Percentiles rank a stretch among this genome's conserved stretches.
Evolutionary conservation across 2,329 filamentous ascomycete genomes (phyloP).

Genomic region (Aspergillus candidus): DNA sequence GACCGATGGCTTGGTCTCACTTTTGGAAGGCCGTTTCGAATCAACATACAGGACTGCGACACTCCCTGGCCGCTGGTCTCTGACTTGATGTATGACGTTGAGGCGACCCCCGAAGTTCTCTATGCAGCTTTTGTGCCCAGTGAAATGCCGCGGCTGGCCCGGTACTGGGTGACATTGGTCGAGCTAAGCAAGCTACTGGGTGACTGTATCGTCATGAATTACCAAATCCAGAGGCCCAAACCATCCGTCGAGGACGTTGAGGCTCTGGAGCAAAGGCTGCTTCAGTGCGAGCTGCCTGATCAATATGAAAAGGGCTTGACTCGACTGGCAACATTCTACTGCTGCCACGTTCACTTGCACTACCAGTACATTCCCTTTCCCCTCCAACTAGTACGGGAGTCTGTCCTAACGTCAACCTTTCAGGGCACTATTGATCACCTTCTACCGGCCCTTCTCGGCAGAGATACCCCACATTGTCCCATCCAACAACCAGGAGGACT

Average conservation of each 20-base stretch:
- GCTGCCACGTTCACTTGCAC: slow-evolving; percentile 25
- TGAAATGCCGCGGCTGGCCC: slow-evolving; percentile 17
- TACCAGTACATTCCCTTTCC: slow-evolving; percentile 18
- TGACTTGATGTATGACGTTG: slow-evolving; percentile 24
- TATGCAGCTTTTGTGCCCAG: slow-evolving; percentile 14
- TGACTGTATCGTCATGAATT: slow-evolving; percentile 19
- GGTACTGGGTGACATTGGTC: slow-evolving; percentile 24
- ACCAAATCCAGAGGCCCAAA: slow-evolving; percentile 14
- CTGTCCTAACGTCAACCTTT: slow-evolving; percentile 2
- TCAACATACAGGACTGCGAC: slow-evolving; percentile 35
- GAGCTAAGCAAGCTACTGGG: slow-evolving; percentile 23
- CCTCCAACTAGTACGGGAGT: not conserved
- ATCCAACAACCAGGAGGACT: slow-evolving; percentile 7
- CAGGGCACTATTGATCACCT: slow-evolving; percentile 22
- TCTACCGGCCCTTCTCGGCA: slow-evolving; percentile 24
- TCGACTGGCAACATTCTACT: slow-evolving; percentile 14
- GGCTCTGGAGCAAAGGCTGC: slow-evolving; percentile 16
- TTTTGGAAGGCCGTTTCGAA: slow-evolving; percentile 37
- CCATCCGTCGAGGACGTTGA: slow-evolving; percentile 17
- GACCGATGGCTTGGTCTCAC: slow-evolving; percentile 40
- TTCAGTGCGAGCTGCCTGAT: slow-evolving; percentile 14
- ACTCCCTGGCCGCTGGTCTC: slow-evolving; percentile 22
- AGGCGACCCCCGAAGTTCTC: slow-evolving; percentile 5
- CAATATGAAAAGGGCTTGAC: slow-evolving; percentile 9
- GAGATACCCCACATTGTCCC: slow-evolving; percentile 16